phyloP scores from a whole-genome alignment of 345 rosid genomes.

The Punica granatum region DNA sequence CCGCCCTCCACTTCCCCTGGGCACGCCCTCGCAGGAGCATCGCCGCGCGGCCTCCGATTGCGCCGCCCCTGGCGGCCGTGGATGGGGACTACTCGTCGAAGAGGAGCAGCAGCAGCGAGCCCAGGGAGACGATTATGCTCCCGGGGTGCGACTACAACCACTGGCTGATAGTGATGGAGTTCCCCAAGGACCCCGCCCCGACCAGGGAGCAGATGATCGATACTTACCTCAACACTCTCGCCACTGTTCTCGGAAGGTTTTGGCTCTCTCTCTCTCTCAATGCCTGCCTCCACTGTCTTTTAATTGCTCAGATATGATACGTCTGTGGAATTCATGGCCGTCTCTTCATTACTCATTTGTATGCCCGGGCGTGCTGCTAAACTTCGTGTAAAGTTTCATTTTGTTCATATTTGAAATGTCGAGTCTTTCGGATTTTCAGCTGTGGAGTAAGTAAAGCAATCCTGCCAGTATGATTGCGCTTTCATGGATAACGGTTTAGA shows the following conservation, averaged over 20 bases:
- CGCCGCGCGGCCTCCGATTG: neutral
- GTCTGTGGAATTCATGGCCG: too few relatives aligned
- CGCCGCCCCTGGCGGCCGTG: slow-evolving; percentile 26
- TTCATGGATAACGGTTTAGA: too few relatives aligned
- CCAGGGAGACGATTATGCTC: slow-evolving; percentile 86
- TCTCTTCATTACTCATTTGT: too few relatives aligned
- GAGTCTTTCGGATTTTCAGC: too few relatives aligned
- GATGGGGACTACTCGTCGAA: slow-evolving; percentile 60
- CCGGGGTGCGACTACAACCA: slow-evolving; percentile 94
- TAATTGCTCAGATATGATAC: too few relatives aligned
- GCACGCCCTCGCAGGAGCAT: slow-evolving; percentile 2
- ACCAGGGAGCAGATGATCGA: slow-evolving; percentile 93
- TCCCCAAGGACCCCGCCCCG: slow-evolving; percentile 94
- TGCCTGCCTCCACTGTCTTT: neutral
- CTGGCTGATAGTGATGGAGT: slow-evolving; percentile 97
- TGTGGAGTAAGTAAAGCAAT: too few relatives aligned
- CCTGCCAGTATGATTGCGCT: too few relatives aligned
- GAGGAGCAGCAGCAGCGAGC: slow-evolving; percentile 62
- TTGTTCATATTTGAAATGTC: too few relatives aligned
- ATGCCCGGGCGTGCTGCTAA: too few relatives aligned
- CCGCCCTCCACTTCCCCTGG: slow-evolving; percentile 15
- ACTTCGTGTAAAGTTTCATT: too few relatives aligned
- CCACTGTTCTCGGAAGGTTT: slow-evolving; percentile 84
- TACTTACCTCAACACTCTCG: slow-evolving; percentile 77
- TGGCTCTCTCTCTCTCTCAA: neutral